Evolutionary conservation across 352 stramenopile species (phyloP), one percentile per base, ranked within the genome.

Genomic region (Halophytophthora polymorphica): DNA sequence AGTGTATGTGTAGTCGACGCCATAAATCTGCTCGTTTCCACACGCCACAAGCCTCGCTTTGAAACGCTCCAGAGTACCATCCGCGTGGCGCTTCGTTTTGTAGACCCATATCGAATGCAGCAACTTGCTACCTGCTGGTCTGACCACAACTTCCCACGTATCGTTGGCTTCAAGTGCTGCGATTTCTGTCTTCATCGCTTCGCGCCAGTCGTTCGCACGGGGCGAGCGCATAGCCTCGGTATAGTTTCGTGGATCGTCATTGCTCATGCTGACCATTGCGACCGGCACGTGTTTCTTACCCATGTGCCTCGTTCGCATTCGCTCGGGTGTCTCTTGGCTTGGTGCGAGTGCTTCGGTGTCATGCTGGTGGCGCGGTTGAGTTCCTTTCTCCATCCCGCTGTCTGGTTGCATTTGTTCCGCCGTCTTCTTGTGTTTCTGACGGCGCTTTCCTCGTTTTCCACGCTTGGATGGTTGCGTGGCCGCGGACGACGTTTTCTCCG

Each of bases 21-120:
- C 57, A 2, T 53, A 34, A 0, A 59, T 40, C 45, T 68, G 52
- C 17, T 53, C 49, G 34, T 69, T 54, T 2, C 60, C 52, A n/a
- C 51, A 55, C 1, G 56, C 60, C 0, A 74, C 61, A 0, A 71
- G 11, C 1, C 58, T 43, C 0, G 45, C 50, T 23, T 75, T 69
- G 46, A 60, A 57, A 0, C 55, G 53, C 7, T 66, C 28, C 1
- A 75, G 42, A 0, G 43, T 35, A 4, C 61, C 61, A 1, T 48
- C 18, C 1, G 22, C 28, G 12, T 61, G 14, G 0, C 19, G 37
- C 22, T 71, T 69, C n/a, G 52, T 75, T 15, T 71, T 76, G 21
- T 44, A 50, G 3, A 71, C 57, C 57, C 61, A 69, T 22, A 69
- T 65, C 0, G 28, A 58, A 35, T 59, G 66, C 6, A 75, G 31